These are phyloP conservation scores for Paecilomyces niveus DNA, from an alignment of 2,329 filamentous ascomycete species.

Conservation along the genomic window DNA sequence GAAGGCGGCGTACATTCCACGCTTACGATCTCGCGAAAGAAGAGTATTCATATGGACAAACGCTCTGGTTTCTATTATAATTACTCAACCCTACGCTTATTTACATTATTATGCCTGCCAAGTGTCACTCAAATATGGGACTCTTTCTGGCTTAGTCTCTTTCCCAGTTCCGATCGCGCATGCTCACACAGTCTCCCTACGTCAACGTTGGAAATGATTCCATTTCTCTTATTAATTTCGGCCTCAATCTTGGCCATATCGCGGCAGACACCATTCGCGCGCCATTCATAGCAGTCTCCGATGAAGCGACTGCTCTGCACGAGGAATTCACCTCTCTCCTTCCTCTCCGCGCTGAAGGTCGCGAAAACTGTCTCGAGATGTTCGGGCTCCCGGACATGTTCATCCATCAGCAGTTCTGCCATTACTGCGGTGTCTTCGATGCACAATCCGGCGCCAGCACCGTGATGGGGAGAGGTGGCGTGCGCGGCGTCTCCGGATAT, in stretches of 20 bases:
- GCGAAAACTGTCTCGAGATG: constrained; percentile 22
- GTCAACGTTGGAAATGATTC: constrained; percentile 11
- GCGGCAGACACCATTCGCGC: neutral
- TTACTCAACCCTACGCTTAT: neutral
- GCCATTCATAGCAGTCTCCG: constrained; percentile 28
- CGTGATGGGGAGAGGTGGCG: constrained; percentile 37
- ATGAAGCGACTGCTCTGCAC: constrained; percentile 27
- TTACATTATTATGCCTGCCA: too few relatives aligned
- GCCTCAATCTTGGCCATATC: neutral
- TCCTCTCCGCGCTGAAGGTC: constrained; percentile 18
- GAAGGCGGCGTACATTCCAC: neutral
- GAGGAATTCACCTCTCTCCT: constrained; percentile 25
- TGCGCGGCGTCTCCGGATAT: constrained; percentile 37
- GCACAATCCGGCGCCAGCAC: constrained; percentile 28
- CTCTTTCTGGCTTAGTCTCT: constrained; percentile 2
- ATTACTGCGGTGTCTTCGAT: constrained; percentile 26
- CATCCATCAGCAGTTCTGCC: constrained; percentile 17
- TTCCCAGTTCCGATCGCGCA: constrained; percentile 14
- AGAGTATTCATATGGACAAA: neutral
- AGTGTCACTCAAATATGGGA: neutral
- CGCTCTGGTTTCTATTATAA: neutral
- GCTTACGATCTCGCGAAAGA: neutral
- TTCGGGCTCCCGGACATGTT: constrained; percentile 9
- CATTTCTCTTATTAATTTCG: neutral
- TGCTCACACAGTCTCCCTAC: constrained; percentile 17